phyloP scores from a whole-genome alignment of 805 yeast genomes.

The Priceomyces melissophilus region DNA sequence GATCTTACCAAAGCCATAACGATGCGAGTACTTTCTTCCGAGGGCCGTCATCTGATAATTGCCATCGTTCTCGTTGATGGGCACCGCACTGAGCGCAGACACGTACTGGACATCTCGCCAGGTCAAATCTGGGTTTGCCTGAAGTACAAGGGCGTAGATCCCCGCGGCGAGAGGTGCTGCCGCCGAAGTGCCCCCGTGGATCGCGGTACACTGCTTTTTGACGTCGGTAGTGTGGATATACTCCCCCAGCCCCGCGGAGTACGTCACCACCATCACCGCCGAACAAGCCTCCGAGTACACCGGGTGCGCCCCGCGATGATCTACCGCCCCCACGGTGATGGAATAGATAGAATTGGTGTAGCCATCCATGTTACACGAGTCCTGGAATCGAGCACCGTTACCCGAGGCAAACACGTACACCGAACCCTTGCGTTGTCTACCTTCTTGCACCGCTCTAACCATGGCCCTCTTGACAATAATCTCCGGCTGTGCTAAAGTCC shows the following conservation, averaged over 20 bases:
- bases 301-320: slow-evolving; percentile 83
- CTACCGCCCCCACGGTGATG: slow-evolving; percentile 92
- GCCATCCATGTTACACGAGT: slow-evolving; percentile 95
- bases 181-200: slow-evolving; percentile 96
- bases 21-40: slow-evolving; percentile 71
- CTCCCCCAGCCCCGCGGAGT: slow-evolving; percentile 87
- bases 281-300: slow-evolving; percentile 88
- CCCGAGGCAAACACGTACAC: slow-evolving; percentile 95
- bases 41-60: slow-evolving; percentile 71
- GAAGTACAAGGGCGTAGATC: slow-evolving; percentile 76
- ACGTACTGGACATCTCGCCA: slow-evolving; percentile 96
- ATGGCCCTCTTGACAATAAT: slow-evolving; percentile 74
- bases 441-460: slow-evolving; percentile 78
- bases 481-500: slow-evolving; percentile 81
- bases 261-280: slow-evolving; percentile 91
- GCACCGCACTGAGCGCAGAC: slow-evolving; percentile 65
- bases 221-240: slow-evolving; percentile 87
- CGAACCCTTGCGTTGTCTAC: slow-evolving; percentile 78
- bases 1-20: slow-evolving; percentile 87
- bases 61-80: slow-evolving; percentile 65
- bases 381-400: slow-evolving; percentile 80
- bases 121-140: slow-evolving; percentile 80
- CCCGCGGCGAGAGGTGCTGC: slow-evolving; percentile 99
- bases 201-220: slow-evolving; percentile 60
- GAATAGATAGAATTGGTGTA: slow-evolving; percentile 95